phyloP scores from a whole-genome alignment of 805 yeast species.

The Kluyveromyces nonfermentans region DNA sequence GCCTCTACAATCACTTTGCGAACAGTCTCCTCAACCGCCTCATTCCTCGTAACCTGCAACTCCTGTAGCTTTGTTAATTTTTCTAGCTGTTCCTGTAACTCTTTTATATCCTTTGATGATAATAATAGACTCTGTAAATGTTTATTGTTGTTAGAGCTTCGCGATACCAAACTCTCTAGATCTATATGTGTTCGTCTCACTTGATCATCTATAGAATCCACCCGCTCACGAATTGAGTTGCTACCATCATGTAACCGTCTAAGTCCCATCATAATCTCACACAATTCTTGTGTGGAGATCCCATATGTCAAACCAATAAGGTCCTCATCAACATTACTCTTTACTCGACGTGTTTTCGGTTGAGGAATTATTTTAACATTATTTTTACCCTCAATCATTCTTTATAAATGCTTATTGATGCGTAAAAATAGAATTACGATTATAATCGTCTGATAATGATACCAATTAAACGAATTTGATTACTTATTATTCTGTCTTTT shows the following conservation, averaged over 20 bases:
- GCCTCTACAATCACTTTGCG: not conserved
- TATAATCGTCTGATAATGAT: too few relatives aligned
- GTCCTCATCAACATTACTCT: slow-evolving; percentile 3
- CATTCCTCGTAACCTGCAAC: not conserved
- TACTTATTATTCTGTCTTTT: too few relatives aligned
- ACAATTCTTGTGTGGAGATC: slow-evolving; percentile 3
- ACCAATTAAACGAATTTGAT: too few relatives aligned
- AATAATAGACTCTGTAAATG: slow-evolving; percentile 11
- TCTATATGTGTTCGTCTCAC: slow-evolving; percentile 10
- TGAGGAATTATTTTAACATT: not conserved
- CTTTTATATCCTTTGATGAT: slow-evolving; percentile 7
- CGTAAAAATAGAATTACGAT: too few relatives aligned
- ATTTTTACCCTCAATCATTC: not conserved
- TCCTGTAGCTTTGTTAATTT: slow-evolving; percentile 3
- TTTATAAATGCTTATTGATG: not conserved
- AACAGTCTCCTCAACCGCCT: not conserved
- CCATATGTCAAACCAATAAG: not conserved
- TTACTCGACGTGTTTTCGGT: not conserved
- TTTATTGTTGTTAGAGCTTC: slow-evolving; percentile 12
- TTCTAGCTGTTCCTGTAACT: slow-evolving; percentile 5
- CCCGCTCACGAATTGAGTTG: slow-evolving; percentile 5
- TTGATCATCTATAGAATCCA: slow-evolving; percentile 8
- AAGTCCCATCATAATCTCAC: slow-evolving; percentile 7
- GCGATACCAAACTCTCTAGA: slow-evolving; percentile 9
- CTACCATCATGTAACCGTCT: slow-evolving; percentile 7